phyloP scores from a whole-genome alignment of 2,329 filamentous ascomycete genomes.

The Calonectria pseudoturangicola region DNA sequence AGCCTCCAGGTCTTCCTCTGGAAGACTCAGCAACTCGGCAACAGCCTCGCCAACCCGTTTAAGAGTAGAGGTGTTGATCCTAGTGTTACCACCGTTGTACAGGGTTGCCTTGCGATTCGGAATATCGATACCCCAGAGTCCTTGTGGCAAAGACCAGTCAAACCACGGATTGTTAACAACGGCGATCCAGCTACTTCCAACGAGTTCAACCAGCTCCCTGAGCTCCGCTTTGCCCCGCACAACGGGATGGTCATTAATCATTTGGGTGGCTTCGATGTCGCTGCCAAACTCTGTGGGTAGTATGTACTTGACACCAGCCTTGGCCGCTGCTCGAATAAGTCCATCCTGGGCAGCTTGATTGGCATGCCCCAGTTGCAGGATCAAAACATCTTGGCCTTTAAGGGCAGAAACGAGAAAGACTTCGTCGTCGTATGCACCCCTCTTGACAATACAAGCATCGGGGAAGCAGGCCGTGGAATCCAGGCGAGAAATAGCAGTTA shows the following conservation, averaged over 20 bases:
- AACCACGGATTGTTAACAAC: slow-evolving; percentile 59
- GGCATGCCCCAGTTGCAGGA: slow-evolving; percentile 49
- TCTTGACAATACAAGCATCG: slow-evolving; percentile 60
- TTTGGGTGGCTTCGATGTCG: slow-evolving; percentile 50
- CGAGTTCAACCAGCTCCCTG: slow-evolving; percentile 54
- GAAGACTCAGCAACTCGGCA: slow-evolving; percentile 59
- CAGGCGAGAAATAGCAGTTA: slow-evolving; percentile 70
- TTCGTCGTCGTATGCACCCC: slow-evolving; percentile 68
- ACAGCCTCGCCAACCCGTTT: slow-evolving; percentile 59
- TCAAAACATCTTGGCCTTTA: slow-evolving; percentile 58
- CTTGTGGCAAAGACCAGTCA: slow-evolving; percentile 55
- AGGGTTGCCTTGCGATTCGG: slow-evolving; percentile 55
- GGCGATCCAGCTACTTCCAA: slow-evolving; percentile 58
- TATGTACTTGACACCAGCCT: slow-evolving; percentile 56
- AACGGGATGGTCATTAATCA: slow-evolving; percentile 49
- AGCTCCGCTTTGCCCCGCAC: slow-evolving; percentile 53
- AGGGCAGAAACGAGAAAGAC: slow-evolving; percentile 55
- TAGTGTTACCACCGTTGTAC: slow-evolving; percentile 55
- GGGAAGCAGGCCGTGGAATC: slow-evolving; percentile 65
- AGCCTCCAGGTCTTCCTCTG: slow-evolving; percentile 54
- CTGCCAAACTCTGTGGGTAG: slow-evolving; percentile 59
- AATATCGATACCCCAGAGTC: slow-evolving; percentile 58
- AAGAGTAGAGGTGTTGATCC: slow-evolving; percentile 56
- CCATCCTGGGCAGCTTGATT: slow-evolving; percentile 50
- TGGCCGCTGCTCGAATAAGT: slow-evolving; percentile 58